Evolutionary conservation across 2,329 filamentous ascomycete genomes (phyloP).

Genomic region (Corinectria fuckeliana): DNA sequence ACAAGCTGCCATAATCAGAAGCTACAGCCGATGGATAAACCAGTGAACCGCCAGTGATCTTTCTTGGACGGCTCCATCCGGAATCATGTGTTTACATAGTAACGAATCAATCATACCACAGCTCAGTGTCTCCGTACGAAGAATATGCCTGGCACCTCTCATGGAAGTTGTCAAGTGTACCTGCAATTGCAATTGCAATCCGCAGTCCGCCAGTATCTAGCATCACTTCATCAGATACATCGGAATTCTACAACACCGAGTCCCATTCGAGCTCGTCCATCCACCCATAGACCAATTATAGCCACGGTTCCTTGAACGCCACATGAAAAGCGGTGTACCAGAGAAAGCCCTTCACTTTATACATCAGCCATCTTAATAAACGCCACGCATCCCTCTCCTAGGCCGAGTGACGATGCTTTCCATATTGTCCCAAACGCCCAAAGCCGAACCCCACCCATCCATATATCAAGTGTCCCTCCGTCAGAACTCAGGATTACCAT

Average conservation of each 20-base stretch:
- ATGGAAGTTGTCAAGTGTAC: not conserved
- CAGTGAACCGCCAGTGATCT: not conserved
- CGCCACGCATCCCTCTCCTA: not conserved
- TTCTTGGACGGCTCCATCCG: not conserved
- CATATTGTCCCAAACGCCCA: conserved; percentile 6
- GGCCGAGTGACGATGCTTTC: not conserved
- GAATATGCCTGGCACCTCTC: not conserved
- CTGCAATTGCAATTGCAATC: too few species aligned
- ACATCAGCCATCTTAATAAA: not conserved
- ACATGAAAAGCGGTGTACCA: too few species aligned
- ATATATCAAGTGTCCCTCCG: not conserved
- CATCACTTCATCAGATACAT: not conserved
- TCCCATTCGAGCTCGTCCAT: not conserved
- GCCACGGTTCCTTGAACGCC: too few species aligned
- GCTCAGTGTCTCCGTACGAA: not conserved
- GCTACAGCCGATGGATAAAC: not conserved
- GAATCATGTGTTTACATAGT: not conserved
- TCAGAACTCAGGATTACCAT: not conserved
- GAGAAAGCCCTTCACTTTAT: not conserved
- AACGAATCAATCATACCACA: not conserved
- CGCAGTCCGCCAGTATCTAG: too few species aligned
- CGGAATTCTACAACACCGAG: not conserved
- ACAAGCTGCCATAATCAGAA: not conserved
- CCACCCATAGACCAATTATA: not conserved
- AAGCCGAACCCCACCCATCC: not conserved